Evolutionary conservation across 768 basidiomycete species (phyloP).

Genomic region (Glaciozyma martinii): DNA sequence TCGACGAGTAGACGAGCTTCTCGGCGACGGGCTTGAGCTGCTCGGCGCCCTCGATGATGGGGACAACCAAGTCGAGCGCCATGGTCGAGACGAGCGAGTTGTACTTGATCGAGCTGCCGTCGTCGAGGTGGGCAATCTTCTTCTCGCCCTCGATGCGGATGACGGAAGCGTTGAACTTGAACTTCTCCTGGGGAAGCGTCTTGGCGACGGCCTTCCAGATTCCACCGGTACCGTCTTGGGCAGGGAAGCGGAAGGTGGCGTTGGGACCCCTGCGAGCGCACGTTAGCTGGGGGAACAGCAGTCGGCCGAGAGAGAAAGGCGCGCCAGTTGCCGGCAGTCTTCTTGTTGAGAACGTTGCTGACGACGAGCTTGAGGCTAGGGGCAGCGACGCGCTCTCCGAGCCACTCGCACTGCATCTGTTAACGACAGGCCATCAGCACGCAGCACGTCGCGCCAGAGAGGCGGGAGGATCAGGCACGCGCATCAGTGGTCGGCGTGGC

Average conservation of each 20-base stretch:
- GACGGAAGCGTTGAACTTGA: slow-evolving; percentile 35
- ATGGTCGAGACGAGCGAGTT: slow-evolving; percentile 39
- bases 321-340: slow-evolving; percentile 41
- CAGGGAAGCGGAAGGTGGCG: slow-evolving; percentile 43
- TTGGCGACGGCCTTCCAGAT: slow-evolving; percentile 43
- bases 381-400: slow-evolving; percentile 43
- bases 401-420: slow-evolving; percentile 44
- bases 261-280: slow-evolving; percentile 36
- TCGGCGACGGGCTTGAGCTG: slow-evolving; percentile 29
- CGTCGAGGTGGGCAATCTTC: slow-evolving; percentile 37
- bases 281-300: not conserved
- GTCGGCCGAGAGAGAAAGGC: not conserved
- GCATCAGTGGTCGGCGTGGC: slow-evolving; percentile 40
- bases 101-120: slow-evolving; percentile 39
- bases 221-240: slow-evolving; percentile 41
- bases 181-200: slow-evolving; percentile 37
- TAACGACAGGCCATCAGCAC: not conserved
- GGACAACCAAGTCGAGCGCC: slow-evolving; percentile 38
- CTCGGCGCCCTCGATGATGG: slow-evolving; percentile 36
- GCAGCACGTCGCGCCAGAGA: not conserved
- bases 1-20: slow-evolving; percentile 39
- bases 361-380: slow-evolving; percentile 40
- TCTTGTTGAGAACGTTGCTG: slow-evolving; percentile 40
- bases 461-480: slow-evolving; percentile 3
- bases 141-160: slow-evolving; percentile 34